Evolutionary conservation across 2,329 filamentous ascomycete genomes (phyloP), one percentile per base, ranked within the genome.

Genomic region (Fusarium hainanense): DNA sequence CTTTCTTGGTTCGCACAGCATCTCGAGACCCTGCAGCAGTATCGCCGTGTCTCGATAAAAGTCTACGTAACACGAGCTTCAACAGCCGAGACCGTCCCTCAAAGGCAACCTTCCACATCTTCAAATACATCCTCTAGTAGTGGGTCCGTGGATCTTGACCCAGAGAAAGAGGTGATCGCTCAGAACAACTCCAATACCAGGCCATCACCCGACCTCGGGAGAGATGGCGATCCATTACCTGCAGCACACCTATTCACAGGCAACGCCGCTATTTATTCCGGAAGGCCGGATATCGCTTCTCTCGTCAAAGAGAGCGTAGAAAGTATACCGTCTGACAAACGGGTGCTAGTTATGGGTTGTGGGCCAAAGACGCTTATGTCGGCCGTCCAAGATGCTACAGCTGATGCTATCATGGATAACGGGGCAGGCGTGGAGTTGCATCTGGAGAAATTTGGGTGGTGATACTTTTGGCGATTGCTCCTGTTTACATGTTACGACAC

Each of bases 391-490:
- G 79, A 82, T 54, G 79, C 81, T 4, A 77, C 80, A 1, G 81
- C 82, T 3, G 70, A 70, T 14, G 78, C 76, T 56, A 84, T 86
- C 48, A 77, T 74, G 23, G 54, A 74, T 0, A 76, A 79, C 10
- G 83, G 83, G 2, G 82, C 83, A 4, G 79, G 80, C 27, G 75
- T 86, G 6, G 83, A 84, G 67, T 74, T 86, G 16, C 83, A 86
- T 75, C 82, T 81, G 54, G 84, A 86, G 74, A 77, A 82, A 44
- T 85, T 85, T 73, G 82, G 79, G 7, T 83, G 82, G 81, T 83
- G 66, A 75, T 20, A 12, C 13, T 6, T 27, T 14, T 28, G n/a
- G 10, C 11, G 8, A 11, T 20, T 30, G 7, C 14, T 25, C 10
- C 21, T 28, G 9, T 9, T 40, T 4, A 49, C 21, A 10, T 28